A percentile compares a stretch with the other conserved stretches of the same genome.
phyloP scores from a whole-genome alignment of 2,329 filamentous ascomycete genomes.

The Arthroderma sp. region DNA sequence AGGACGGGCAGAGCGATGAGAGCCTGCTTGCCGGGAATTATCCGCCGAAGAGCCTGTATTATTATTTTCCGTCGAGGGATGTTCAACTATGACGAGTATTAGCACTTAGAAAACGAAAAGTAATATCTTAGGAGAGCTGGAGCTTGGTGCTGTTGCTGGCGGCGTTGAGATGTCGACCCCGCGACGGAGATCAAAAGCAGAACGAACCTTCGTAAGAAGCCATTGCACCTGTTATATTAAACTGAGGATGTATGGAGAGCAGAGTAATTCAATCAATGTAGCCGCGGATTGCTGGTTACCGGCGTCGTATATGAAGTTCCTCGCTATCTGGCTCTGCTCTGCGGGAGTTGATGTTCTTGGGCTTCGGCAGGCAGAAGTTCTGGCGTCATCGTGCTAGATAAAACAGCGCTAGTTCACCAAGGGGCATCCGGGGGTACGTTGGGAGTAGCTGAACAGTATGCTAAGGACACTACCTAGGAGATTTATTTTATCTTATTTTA shows the following conservation, averaged over 20 bases:
- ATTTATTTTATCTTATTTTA: too few species aligned
- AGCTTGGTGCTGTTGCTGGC: background rate
- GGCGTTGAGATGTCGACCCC: too few species aligned
- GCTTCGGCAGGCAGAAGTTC: background rate
- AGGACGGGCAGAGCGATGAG: constrained; percentile 41
- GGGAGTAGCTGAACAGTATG: too few species aligned
- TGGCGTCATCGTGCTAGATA: background rate
- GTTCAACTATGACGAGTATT: constrained; percentile 26
- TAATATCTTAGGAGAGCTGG: background rate
- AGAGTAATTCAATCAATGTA: background rate
- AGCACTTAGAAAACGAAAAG: background rate
- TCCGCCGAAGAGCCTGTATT: constrained; percentile 10
- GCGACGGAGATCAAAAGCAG: background rate
- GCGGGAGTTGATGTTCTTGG: background rate
- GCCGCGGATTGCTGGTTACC: background rate
- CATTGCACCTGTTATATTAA: constrained; percentile 20
- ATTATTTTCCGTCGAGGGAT: constrained; percentile 29
- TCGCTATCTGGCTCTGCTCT: background rate
- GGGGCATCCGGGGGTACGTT: too few species aligned
- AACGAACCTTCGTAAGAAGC: constrained; percentile 33
- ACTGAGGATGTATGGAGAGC: background rate
- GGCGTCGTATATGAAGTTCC: background rate
- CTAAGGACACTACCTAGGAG: too few species aligned
- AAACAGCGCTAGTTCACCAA: background rate
- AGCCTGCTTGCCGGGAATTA: constrained; percentile 9